These are phyloP conservation scores for Aristolochia fimbriata DNA, from an alignment of 164 flowering plant species.

Conservation along the genomic window DNA sequence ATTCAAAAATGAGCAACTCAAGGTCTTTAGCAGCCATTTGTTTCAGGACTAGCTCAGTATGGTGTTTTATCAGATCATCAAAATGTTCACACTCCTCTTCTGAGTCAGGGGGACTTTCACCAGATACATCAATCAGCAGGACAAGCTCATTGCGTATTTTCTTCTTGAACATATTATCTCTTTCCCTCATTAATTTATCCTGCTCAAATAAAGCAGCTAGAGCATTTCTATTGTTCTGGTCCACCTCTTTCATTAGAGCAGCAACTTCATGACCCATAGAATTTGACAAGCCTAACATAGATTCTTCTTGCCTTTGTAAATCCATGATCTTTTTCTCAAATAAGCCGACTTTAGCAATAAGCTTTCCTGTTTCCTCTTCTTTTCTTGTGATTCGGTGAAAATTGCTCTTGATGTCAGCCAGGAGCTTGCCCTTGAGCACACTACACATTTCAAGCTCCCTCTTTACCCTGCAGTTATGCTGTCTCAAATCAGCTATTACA, in stretches of 20 bases:
- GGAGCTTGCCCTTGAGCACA: constrained; percentile 55
- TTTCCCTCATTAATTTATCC: constrained; percentile 39
- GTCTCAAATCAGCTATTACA: constrained; percentile 47
- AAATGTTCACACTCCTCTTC: constrained; percentile 1
- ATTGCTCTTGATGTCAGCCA: constrained; percentile 64
- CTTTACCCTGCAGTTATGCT: constrained; percentile 49
- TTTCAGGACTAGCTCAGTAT: constrained; percentile 29
- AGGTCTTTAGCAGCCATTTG: constrained; percentile 44
- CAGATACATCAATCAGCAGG: background rate
- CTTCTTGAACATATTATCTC: constrained; percentile 15
- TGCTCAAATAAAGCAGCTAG: constrained; percentile 36
- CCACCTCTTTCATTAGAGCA: constrained; percentile 55
- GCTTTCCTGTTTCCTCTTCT: constrained; percentile 58
- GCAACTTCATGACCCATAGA: constrained; percentile 69
- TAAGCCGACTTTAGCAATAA: constrained; percentile 35
- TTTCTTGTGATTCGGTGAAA: constrained; percentile 59
- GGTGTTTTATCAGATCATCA: constrained; percentile 25
- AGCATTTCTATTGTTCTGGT: constrained; percentile 30
- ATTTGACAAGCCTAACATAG: constrained; percentile 69
- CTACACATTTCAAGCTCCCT: constrained; percentile 72
- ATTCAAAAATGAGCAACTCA: constrained; percentile 41
- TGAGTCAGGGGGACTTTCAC: background rate
- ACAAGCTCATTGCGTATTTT: constrained; percentile 4
- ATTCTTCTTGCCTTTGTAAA: constrained; percentile 72
- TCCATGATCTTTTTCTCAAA: constrained; percentile 62